These are phyloP conservation scores for Pulveroboletus sp. DNA, from an alignment of 768 basidiomycete genomes.

Conservation along the genomic window DNA sequence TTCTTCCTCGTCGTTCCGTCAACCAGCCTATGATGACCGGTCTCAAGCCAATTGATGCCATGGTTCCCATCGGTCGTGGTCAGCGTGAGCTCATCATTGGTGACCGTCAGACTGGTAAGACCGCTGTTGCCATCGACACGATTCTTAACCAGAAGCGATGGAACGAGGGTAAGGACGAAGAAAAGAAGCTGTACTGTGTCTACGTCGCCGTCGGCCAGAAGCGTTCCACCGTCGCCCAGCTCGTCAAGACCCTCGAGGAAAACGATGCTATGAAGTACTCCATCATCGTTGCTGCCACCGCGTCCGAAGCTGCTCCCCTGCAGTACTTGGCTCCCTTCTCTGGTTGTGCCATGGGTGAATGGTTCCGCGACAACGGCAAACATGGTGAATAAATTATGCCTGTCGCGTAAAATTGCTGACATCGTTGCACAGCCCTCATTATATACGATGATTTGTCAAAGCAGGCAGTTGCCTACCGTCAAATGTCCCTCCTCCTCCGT, in stretches of 20 bases:
- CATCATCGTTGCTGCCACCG: constrained; percentile 98
- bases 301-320: constrained; percentile 97
- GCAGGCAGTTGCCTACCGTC: constrained; percentile 99
- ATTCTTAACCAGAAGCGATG: constrained; percentile 99
- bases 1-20: constrained; percentile 98
- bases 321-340: constrained; percentile 99
- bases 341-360: constrained; percentile 99
- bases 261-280: constrained; percentile 99
- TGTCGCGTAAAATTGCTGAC: constrained; percentile 9
- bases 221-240: constrained; percentile 98
- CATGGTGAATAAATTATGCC: constrained; percentile 61
- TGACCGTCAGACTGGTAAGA: constrained; percentile 99
- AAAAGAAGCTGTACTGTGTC: constrained; percentile 99
- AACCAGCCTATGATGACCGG: constrained; percentile 99
- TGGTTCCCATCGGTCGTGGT: constrained; percentile 99
- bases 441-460: constrained; percentile 99
- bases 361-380: constrained; percentile 99
- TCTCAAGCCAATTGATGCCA: constrained; percentile 99
- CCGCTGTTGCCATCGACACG: constrained; percentile 98
- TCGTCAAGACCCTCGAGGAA: constrained; percentile 99
- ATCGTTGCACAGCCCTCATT: constrained; percentile 65
- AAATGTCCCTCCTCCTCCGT: constrained; percentile 99
- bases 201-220: constrained; percentile 99
- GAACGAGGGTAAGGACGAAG: constrained; percentile 97
- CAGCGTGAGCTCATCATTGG: constrained; percentile 99